Base-by-base conservation (phyloP, 2,329 filamentous ascomycete genomes). In the Penicillium corylophilum region DNA sequence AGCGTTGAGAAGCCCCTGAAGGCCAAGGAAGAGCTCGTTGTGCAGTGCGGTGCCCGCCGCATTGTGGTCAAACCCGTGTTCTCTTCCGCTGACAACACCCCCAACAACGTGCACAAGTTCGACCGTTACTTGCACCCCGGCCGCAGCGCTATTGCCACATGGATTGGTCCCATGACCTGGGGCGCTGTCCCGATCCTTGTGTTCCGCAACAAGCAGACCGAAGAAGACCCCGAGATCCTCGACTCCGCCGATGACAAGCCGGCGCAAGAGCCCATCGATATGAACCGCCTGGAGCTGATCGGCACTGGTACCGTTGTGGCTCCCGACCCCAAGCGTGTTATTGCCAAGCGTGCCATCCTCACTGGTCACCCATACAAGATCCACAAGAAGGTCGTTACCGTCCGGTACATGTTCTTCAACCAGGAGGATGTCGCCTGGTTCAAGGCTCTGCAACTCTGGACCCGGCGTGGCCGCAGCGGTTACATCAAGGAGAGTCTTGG, bases 361-460 rank as follows among this genome's bases (percentile, higher is more conserved):
- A 96, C 94, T 0, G 95, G 94, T 15, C 93, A 99, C 69, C 94
- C 95, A 0, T 96, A 90, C 81, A 96, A 99, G 77, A 99, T 99
- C 71, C 90, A 99, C 83, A 96, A 96, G 82, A 91, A 88, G 74
- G 80, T 99, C 22, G 94, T 99, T 53, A 99, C 95, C 0, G 87
- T 99, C 42, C 87, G 94, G 26, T 99, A 99, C 82, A 99, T 99
- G 95, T 99, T 99, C 82, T 99, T 99, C 84, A 95, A 93, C 78
- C 80, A 88, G 44, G 90, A 93, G 65, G 95, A 99, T 60, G 90
- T 99, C 28, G 85, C 89, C 61, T 99, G 94, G 92, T 99, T 97
- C 83, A 95, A 96, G 78, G 93, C 93, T 1, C 72, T 99, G 68
- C 93, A 94, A 54, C 75, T 99, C 57, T 99, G 93, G 92, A 99